Evolutionary conservation across 2,329 filamentous ascomycete species (phyloP).

Genomic region (Monosporascus sp.): DNA sequence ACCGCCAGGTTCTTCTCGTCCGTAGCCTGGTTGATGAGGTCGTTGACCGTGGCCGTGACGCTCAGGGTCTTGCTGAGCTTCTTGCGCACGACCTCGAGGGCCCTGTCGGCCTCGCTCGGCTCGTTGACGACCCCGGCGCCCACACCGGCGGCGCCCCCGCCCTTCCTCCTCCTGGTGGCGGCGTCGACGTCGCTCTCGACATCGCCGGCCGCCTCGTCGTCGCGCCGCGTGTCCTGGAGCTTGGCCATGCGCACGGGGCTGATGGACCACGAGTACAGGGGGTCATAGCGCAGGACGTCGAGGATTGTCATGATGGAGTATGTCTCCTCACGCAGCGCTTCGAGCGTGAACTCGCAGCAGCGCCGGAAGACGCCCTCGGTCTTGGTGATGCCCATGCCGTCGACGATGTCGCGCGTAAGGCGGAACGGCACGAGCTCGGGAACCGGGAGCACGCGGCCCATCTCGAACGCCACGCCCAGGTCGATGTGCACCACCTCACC

Average conservation of each 20-base stretch:
- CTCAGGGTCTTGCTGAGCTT: constrained; percentile 93
- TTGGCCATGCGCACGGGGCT: constrained; percentile 63
- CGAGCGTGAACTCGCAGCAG: constrained; percentile 97
- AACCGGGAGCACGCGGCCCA: constrained; percentile 88
- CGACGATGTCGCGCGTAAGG: constrained; percentile 87
- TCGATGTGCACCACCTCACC: constrained; percentile 97
- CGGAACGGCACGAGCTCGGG: constrained; percentile 96
- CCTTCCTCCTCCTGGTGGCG: constrained; percentile 29
- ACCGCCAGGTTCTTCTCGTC: constrained; percentile 91
- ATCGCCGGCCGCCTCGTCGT: constrained; percentile 29
- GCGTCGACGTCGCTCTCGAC: constrained; percentile 33
- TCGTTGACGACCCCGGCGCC: constrained; percentile 42
- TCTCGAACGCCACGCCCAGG: constrained; percentile 93
- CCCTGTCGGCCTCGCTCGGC: constrained; percentile 76
- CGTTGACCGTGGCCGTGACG: constrained; percentile 91
- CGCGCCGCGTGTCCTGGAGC: constrained; percentile 56
- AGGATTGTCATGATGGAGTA: constrained; percentile 98
- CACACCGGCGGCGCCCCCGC: constrained; percentile 16
- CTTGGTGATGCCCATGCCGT: constrained; percentile 92
- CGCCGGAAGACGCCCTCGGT: constrained; percentile 94
- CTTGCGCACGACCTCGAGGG: constrained; percentile 88
- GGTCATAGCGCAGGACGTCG: constrained; percentile 96
- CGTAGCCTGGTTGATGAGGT: constrained; percentile 90
- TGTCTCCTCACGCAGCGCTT: constrained; percentile 88
- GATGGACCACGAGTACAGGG: constrained; percentile 91